Percentiles rank a stretch among this genome's conserved stretches.
These are phyloP conservation scores for Ceratocystis alfenasii DNA, from an alignment of 2,329 filamentous ascomycete genomes.

Conservation along the genomic window DNA sequence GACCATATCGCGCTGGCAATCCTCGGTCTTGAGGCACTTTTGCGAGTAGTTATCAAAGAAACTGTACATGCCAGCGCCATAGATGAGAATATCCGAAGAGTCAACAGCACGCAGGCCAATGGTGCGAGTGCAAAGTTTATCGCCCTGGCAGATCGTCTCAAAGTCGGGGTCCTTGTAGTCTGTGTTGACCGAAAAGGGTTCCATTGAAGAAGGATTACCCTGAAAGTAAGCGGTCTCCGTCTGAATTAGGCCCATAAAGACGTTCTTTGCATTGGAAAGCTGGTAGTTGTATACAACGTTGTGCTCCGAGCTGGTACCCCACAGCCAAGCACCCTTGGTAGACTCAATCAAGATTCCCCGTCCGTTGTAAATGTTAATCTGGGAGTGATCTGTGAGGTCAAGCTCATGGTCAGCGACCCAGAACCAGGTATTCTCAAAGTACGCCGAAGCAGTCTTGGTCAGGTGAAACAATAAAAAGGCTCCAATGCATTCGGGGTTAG, in stretches of 20 bases:
- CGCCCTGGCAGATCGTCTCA: constrained; percentile 37
- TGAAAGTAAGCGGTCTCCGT: constrained; percentile 86
- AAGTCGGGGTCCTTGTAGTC: constrained; percentile 60
- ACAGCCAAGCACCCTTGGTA: constrained; percentile 64
- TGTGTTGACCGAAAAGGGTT: constrained; percentile 49
- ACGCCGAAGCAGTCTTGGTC: constrained; percentile 51
- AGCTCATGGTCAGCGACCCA: constrained; percentile 89
- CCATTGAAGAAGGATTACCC: constrained; percentile 61
- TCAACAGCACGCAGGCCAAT: constrained; percentile 63
- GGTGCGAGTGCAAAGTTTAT: constrained; percentile 51
- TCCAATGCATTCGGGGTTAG: constrained; percentile 58
- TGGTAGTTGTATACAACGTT: constrained; percentile 72
- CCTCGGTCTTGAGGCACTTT: constrained; percentile 52
- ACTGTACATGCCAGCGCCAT: constrained; percentile 64
- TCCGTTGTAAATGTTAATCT: constrained; percentile 80
- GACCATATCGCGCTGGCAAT: constrained; percentile 69
- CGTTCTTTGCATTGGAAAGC: constrained; percentile 60
- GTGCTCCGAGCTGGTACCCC: constrained; percentile 60
- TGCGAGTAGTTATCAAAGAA: constrained; percentile 77
- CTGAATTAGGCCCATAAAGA: constrained; percentile 76
- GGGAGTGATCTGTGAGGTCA: constrained; percentile 58
- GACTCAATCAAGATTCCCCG: constrained; percentile 73
- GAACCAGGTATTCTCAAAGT: constrained; percentile 82
- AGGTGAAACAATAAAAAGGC: constrained; percentile 60
- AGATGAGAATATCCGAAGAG: constrained; percentile 55